Conservation (phyloP, 2,329 filamentous ascomycete species). For the Zymoseptoria ardabiliae region DNA sequence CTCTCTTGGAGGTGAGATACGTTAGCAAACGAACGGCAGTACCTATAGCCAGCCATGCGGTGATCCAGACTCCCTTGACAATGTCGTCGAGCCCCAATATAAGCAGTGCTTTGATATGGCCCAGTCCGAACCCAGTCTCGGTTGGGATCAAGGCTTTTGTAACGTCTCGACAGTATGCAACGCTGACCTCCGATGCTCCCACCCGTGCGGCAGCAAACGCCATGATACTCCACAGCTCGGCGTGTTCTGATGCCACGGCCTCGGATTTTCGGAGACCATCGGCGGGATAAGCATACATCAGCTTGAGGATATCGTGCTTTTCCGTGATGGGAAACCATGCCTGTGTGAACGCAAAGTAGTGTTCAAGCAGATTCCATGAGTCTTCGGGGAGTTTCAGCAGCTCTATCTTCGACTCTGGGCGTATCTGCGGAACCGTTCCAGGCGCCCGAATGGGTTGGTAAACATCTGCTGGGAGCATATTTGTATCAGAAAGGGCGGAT, state of each 20-base stretch:
- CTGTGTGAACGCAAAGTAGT: conserved; percentile 69
- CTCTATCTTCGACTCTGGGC: background rate
- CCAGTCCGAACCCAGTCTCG: conserved; percentile 27
- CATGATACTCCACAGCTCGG: conserved; percentile 41
- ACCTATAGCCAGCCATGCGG: conserved; percentile 59
- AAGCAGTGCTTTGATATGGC: conserved; percentile 37
- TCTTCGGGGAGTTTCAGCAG: conserved; percentile 41
- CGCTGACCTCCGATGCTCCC: background rate
- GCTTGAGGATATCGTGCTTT: conserved; percentile 54
- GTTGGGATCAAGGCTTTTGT: conserved; percentile 16
- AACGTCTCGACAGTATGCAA: conserved; percentile 7
- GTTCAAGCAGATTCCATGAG: conserved; percentile 57
- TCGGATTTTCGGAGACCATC: conserved; percentile 31
- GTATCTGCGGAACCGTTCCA: background rate
- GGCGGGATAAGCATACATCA: conserved; percentile 49
- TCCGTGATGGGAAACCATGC: conserved; percentile 70
- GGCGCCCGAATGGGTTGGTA: background rate
- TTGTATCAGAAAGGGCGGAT: conserved; percentile 12
- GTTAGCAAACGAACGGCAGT: conserved; percentile 50
- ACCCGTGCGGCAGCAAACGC: conserved; percentile 34
- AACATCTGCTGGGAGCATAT: conserved; percentile 1
- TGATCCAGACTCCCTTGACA: conserved; percentile 47
- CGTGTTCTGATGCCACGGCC: conserved; percentile 32
- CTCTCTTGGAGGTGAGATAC: conserved; percentile 27
- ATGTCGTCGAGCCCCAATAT: conserved; percentile 56